A percentile compares a stretch with the other conserved stretches of the same genome.
Evolutionary conservation across 2,329 filamentous ascomycete species (phyloP).

Genomic region (Phialemoniopsis sp.): DNA sequence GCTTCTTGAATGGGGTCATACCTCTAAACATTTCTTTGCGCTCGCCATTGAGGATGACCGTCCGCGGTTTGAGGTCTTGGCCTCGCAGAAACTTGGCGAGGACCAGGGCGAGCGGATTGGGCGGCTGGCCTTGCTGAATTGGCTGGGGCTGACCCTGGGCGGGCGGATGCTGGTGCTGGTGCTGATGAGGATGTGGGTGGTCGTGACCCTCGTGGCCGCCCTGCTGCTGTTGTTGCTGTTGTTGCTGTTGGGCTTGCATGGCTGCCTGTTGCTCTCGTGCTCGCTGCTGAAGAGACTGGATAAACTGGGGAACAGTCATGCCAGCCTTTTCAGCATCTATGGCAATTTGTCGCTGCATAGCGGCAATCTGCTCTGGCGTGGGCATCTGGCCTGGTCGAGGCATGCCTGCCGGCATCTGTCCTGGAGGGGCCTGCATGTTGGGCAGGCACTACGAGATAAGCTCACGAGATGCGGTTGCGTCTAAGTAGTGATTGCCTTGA

Average conservation of each 20-base stretch:
- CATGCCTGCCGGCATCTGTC: slow-evolving; percentile 17
- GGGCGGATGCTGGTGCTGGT: slow-evolving; percentile 24
- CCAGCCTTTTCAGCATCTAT: slow-evolving; percentile 80
- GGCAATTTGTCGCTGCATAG: slow-evolving; percentile 79
- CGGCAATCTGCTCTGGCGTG: slow-evolving; percentile 77
- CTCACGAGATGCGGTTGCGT: slow-evolving; percentile 1
- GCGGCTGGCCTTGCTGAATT: slow-evolving; percentile 67
- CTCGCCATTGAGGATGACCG: slow-evolving; percentile 91
- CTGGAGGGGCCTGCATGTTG: slow-evolving; percentile 19
- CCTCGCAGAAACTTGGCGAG: slow-evolving; percentile 81
- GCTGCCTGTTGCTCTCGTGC: slow-evolving; percentile 44
- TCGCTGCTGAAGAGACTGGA: slow-evolving; percentile 63
- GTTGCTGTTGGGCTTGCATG: slow-evolving; percentile 37
- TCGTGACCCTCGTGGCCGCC: slow-evolving; percentile 21
- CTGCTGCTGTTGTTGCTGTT: slow-evolving; percentile 39
- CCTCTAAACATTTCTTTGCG: slow-evolving; percentile 98
- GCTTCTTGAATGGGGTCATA: slow-evolving; percentile 27
- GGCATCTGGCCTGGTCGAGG: slow-evolving; percentile 48
- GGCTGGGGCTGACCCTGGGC: slow-evolving; percentile 56
- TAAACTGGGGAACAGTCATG: slow-evolving; percentile 80
- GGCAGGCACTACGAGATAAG: background rate
- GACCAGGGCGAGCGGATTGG: slow-evolving; percentile 83
- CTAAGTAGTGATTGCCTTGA: too few species aligned
- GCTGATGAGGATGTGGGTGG: slow-evolving; percentile 25
- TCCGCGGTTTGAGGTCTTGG: slow-evolving; percentile 84